A percentile compares a stretch with the other conserved stretches of the same genome.
These are phyloP conservation scores for Brassica incana DNA, from an alignment of 345 rosid genomes.

Conservation along the genomic window DNA sequence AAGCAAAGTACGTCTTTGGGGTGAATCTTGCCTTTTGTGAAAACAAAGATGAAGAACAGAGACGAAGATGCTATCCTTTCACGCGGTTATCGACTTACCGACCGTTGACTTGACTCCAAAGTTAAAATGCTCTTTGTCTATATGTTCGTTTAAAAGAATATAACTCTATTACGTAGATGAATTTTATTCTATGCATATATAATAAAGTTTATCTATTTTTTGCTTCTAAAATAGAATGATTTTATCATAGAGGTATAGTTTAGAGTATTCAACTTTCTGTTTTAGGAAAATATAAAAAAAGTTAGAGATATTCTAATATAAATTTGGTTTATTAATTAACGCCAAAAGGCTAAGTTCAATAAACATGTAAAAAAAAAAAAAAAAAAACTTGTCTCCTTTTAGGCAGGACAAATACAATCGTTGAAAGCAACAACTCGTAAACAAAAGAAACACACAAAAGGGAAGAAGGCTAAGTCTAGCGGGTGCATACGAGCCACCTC, in stretches of 20 bases:
- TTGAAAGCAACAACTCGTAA: slow-evolving; percentile 15
- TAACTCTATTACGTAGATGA: neutral
- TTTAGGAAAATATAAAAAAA: neutral
- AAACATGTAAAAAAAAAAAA: no score
- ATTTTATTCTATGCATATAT: no score
- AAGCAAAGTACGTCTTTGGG: neutral
- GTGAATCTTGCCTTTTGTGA: neutral
- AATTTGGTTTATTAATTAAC: neutral
- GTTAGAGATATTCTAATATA: neutral
- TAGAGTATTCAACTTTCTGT: neutral
- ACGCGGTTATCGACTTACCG: slow-evolving; percentile 12
- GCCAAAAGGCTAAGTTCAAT: no score
- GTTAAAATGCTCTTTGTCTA: neutral
- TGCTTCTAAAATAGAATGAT: neutral
- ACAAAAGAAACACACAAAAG: neutral
- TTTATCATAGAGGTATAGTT: neutral
- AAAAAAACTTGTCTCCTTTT: neutral
- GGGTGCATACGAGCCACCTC: slow-evolving; percentile 82
- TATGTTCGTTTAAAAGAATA: neutral
- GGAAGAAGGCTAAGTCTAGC: slow-evolving; percentile 45
- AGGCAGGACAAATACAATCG: slow-evolving; percentile 18
- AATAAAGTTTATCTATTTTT: neutral
- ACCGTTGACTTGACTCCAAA: slow-evolving; percentile 11
- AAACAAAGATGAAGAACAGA: slow-evolving; percentile 12
- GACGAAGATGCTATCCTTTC: slow-evolving; percentile 14